A percentile compares a stretch with the other conserved stretches of the same genome.
These are phyloP conservation scores for Fusarium anguioides DNA, from an alignment of 2,329 filamentous ascomycete genomes.

Conservation along the genomic window DNA sequence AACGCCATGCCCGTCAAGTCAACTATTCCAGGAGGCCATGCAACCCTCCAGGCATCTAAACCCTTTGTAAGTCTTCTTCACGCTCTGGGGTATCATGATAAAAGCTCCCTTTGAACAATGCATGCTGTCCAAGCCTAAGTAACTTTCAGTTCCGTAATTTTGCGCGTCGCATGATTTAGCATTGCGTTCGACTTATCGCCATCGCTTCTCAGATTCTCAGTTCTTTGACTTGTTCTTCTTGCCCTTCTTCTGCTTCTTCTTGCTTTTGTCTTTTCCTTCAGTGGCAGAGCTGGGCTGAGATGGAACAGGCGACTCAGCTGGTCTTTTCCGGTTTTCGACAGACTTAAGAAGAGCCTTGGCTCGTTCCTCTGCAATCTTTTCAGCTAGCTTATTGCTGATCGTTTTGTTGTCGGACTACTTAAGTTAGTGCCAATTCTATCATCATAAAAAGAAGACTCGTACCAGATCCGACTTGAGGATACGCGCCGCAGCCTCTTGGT, in stretches of 20 bases:
- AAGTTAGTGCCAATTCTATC: conserved; percentile 26
- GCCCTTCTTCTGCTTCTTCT: conserved; percentile 50
- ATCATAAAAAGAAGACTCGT: conserved; percentile 45
- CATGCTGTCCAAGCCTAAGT: not conserved
- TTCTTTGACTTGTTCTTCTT: conserved; percentile 50
- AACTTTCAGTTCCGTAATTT: not conserved
- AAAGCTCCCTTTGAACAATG: not conserved
- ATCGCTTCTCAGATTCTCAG: not conserved
- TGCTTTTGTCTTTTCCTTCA: conserved; percentile 42
- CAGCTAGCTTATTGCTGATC: conserved; percentile 63
- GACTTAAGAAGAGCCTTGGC: conserved; percentile 63
- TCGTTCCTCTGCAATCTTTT: conserved; percentile 67
- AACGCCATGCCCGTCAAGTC: conserved; percentile 33
- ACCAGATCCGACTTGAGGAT: conserved; percentile 87
- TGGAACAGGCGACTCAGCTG: conserved; percentile 48
- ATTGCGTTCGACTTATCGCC: not conserved
- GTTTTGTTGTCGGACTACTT: conserved; percentile 62
- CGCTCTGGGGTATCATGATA: conserved; percentile 24
- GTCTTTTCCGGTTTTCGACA: conserved; percentile 58
- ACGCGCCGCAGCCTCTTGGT: conserved; percentile 81
- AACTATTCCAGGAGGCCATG: conserved; percentile 2
- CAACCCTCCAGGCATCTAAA: not conserved
- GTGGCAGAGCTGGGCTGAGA: conserved; percentile 33
- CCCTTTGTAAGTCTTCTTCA: not conserved
- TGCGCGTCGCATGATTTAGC: not conserved